phyloP scores from a whole-genome alignment of 306 rosid genomes.

The Cucurbita ficifolia region DNA sequence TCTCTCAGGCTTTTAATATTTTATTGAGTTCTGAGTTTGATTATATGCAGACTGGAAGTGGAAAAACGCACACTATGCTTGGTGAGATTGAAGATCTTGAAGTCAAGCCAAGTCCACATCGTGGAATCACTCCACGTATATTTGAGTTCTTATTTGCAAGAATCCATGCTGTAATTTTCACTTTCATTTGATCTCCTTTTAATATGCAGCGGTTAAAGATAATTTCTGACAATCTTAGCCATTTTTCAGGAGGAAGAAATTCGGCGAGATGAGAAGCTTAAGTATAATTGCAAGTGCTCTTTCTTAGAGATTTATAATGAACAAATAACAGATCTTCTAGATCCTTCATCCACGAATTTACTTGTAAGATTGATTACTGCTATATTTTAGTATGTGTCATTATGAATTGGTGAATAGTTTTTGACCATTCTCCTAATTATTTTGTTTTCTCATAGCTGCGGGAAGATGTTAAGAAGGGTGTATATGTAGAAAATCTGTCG shows the following conservation, averaged over 20 bases:
- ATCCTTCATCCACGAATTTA: slow-evolving; percentile 77
- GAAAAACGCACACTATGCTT: slow-evolving; percentile 95
- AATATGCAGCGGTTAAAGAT: not conserved
- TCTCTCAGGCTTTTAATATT: not conserved
- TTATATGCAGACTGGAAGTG: slow-evolving; percentile 88
- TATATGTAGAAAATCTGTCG: slow-evolving; percentile 87
- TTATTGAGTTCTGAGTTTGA: slow-evolving; percentile 9
- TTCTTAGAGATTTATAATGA: slow-evolving; percentile 94
- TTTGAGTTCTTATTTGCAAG: slow-evolving; percentile 95
- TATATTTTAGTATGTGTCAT: not conserved
- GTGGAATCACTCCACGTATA: slow-evolving; percentile 94
- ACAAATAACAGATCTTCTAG: slow-evolving; percentile 87
- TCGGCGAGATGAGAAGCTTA: slow-evolving; percentile 69
- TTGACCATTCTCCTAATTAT: not conserved
- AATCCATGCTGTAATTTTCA: slow-evolving; percentile 74
- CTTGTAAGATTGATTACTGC: slow-evolving; percentile 38
- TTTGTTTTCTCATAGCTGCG: slow-evolving; percentile 42
- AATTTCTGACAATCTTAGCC: slow-evolving; percentile 2
- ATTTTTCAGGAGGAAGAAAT: slow-evolving; percentile 83
- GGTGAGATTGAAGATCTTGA: slow-evolving; percentile 87
- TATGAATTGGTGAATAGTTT: slow-evolving; percentile 5
- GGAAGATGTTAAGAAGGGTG: slow-evolving; percentile 85
- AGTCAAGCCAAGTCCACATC: slow-evolving; percentile 68
- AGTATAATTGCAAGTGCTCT: slow-evolving; percentile 92
- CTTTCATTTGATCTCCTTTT: slow-evolving; percentile 6